Conservation (phyloP, 148 eudicot species). For the Nepenthes mirabilis region DNA sequence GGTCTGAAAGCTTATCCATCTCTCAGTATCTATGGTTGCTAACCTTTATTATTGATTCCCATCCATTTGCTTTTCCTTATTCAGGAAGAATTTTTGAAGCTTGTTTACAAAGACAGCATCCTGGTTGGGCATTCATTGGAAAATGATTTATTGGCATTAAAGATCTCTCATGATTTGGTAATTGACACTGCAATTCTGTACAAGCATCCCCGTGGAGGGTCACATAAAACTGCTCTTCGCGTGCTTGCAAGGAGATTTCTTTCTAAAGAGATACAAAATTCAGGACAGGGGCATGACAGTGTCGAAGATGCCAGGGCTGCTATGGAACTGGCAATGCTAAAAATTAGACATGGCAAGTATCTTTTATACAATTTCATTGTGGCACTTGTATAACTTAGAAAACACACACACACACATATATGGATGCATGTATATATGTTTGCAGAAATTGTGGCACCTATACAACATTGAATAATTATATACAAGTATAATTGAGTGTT, state of each 20-base stretch:
- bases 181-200: constrained; percentile 81
- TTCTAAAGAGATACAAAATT: constrained; percentile 76
- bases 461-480: neutral
- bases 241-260: constrained; percentile 71
- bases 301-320: constrained; percentile 92
- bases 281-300: constrained; percentile 88
- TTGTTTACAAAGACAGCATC: constrained; percentile 74
- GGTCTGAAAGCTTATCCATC: constrained; percentile 2
- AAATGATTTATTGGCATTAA: constrained; percentile 79
- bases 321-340: constrained; percentile 73
- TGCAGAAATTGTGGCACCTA: neutral
- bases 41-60: neutral
- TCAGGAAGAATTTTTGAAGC: constrained; percentile 70
- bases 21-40: neutral
- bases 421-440: too few species aligned
- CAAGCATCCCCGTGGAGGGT: constrained; percentile 80
- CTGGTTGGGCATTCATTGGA: constrained; percentile 94
- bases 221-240: constrained; percentile 81
- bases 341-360: constrained; percentile 63
- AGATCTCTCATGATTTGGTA: constrained; percentile 65
- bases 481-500: too few species aligned
- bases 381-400: neutral
- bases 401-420: too few species aligned
- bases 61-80: constrained; percentile 8
- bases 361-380: neutral